These are phyloP conservation scores for Penicillium silybi DNA, from an alignment of 495 filamentous ascomycete species.

Conservation along the genomic window DNA sequence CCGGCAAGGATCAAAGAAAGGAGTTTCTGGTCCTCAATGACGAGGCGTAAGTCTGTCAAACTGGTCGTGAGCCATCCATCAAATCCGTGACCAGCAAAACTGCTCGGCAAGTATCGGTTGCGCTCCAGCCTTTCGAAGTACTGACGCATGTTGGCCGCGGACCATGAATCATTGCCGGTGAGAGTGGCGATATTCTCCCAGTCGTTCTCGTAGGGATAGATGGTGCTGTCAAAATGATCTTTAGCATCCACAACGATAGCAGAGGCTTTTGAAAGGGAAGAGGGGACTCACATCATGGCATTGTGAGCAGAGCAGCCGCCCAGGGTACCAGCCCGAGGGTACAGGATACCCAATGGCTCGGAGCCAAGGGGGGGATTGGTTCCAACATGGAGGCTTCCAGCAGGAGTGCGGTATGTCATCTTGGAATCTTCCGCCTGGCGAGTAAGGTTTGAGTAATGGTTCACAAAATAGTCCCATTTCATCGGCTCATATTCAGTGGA, in stretches of 20 bases:
- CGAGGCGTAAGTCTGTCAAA: slow-evolving; percentile 43
- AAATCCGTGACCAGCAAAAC: slow-evolving; percentile 49
- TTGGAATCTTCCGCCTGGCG: slow-evolving; percentile 40
- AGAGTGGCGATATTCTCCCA: slow-evolving; percentile 40
- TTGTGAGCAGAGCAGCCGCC: slow-evolving; percentile 44
- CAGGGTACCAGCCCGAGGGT: slow-evolving; percentile 41
- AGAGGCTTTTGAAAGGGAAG: not conserved
- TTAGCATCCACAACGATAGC: not conserved
- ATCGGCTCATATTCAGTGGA: slow-evolving; percentile 39
- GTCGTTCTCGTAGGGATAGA: slow-evolving; percentile 36
- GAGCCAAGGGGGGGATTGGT: slow-evolving; percentile 30
- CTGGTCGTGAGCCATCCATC: slow-evolving; percentile 54
- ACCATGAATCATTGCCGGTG: slow-evolving; percentile 40
- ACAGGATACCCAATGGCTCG: slow-evolving; percentile 35
- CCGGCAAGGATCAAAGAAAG: slow-evolving; percentile 47
- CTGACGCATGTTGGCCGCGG: slow-evolving; percentile 32
- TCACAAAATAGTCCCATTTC: slow-evolving; percentile 45
- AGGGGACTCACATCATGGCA: slow-evolving; percentile 36
- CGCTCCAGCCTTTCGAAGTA: slow-evolving; percentile 47
- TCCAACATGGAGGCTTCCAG: slow-evolving; percentile 33
- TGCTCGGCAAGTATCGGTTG: slow-evolving; percentile 47
- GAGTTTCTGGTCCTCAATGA: slow-evolving; percentile 49
- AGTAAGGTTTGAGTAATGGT: slow-evolving; percentile 36
- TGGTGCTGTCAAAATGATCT: slow-evolving; percentile 8
- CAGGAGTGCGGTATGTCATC: slow-evolving; percentile 35